Conservation (phyloP, 2,329 filamentous ascomycete genomes). For the Colletotrichum karsti region DNA sequence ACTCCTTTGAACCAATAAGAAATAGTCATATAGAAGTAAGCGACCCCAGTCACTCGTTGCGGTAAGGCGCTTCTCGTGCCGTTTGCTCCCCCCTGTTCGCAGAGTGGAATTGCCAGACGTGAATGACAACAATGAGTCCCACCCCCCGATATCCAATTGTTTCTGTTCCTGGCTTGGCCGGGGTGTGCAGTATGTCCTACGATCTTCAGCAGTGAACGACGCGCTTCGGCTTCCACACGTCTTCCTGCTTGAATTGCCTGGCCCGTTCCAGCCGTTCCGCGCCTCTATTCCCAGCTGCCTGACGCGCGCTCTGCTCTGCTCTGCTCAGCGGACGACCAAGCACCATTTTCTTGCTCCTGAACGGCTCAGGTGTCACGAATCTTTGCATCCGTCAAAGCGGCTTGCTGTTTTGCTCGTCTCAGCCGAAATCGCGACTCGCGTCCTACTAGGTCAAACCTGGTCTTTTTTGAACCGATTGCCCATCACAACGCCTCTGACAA, state of each 20-base stretch:
- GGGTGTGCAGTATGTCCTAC: slow-evolving; percentile 1
- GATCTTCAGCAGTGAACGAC: slow-evolving; percentile 6
- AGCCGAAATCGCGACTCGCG: slow-evolving; percentile 23
- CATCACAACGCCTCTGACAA: slow-evolving; percentile 6
- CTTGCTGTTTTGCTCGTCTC: slow-evolving; percentile 3
- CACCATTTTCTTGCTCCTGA: background rate
- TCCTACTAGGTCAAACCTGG: slow-evolving; percentile 7
- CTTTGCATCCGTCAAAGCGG: background rate
- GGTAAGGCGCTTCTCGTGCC: background rate
- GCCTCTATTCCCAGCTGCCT: background rate
- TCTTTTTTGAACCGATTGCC: slow-evolving; percentile 2
- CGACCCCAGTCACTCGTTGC: background rate
- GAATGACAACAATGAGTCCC: background rate
- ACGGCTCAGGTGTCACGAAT: background rate
- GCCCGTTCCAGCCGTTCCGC: background rate
- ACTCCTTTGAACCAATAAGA: background rate
- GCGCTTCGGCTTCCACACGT: slow-evolving; percentile 16
- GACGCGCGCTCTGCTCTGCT: background rate
- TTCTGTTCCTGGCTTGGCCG: background rate
- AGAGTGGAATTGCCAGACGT: background rate
- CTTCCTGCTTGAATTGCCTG: background rate
- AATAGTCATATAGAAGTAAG: background rate
- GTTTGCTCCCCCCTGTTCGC: background rate
- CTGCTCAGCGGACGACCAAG: background rate
- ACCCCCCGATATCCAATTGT: slow-evolving; percentile 16